Evolutionary conservation across 2,329 filamentous ascomycete genomes (phyloP), one percentile per base, ranked within the genome.

Genomic region (Stenocarpella maydis): DNA sequence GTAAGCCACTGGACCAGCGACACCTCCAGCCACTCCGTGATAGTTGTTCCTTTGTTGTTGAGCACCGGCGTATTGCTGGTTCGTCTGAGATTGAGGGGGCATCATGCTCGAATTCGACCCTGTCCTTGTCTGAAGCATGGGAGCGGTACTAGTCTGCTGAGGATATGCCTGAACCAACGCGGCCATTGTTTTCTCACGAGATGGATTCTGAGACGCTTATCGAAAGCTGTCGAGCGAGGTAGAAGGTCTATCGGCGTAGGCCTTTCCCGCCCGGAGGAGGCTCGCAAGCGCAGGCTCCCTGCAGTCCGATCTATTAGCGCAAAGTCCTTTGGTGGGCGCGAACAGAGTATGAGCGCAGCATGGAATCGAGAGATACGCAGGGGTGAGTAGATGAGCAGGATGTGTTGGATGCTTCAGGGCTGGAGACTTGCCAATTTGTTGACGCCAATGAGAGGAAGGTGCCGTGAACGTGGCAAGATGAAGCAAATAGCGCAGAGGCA

Each of bases 131-230:
- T 94, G 92, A 76, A 95, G 89, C 87, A 94, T 91, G 73, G 90
- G 90, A 76, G 90, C 86, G 74, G 91, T 90, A 80, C 86, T 86
- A 77, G 90, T 89, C 81, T 93, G 91, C 82, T 93, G 91, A 76
- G 92, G 88, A 78, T 92, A 92, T 72, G 91, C 89, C 83, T 95
- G 93, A 77, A 95, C 91, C 85, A 95, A 86, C 81, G 92, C 92
- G 85, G 92, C 92, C 93, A 96, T 95, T 80, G 79, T 91, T 85
- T 60, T 61, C 69, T 24, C 55, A 50, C 49, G 45, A 43, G 37
- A 17, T 21, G 60, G 28, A 77, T 78, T 74, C 74, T 72, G 69
- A 75, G 71, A 71, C 71, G 34, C 45, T 31, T 45, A 39, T 49
- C 53, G 28, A 50, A 41, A 39, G 72, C 73, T 73, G 70, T 71